A percentile compares a stretch with the other conserved stretches of the same genome.
Evolutionary conservation across 768 basidiomycete genomes (phyloP).

Genomic region (Hericium coralloides): DNA sequence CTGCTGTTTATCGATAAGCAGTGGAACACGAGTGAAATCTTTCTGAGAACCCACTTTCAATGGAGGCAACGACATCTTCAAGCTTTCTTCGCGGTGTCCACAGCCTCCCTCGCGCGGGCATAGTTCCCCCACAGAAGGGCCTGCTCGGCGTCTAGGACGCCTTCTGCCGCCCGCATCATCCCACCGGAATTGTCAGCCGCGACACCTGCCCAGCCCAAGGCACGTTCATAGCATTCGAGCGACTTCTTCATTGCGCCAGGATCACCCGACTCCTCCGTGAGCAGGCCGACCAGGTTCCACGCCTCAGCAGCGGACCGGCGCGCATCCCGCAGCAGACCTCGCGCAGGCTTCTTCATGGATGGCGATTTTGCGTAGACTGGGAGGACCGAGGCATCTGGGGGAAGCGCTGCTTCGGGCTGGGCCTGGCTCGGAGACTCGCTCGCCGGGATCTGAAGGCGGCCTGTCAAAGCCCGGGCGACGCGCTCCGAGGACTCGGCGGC

Average conservation of each 20-base stretch:
- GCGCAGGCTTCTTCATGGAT: constrained; percentile 46
- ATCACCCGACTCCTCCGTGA: constrained; percentile 38
- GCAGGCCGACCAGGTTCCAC: constrained; percentile 64
- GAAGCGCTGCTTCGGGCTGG: neutral
- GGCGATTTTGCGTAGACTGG: constrained; percentile 36
- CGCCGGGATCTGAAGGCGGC: constrained; percentile 32
- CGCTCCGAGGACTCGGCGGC: constrained; percentile 65
- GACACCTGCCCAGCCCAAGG: constrained; percentile 58
- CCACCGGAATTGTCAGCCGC: constrained; percentile 27
- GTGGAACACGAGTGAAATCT: no score
- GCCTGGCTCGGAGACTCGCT: constrained; percentile 24
- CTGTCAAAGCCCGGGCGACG: constrained; percentile 46
- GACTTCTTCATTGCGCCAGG: constrained; percentile 30
- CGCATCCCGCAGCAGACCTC: constrained; percentile 55
- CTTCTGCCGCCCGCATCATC: constrained; percentile 37
- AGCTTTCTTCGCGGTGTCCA: neutral
- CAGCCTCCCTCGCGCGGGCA: constrained; percentile 27
- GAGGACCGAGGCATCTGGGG: constrained; percentile 20
- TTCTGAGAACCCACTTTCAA: no score
- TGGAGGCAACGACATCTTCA: no score
- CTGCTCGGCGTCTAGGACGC: constrained; percentile 54
- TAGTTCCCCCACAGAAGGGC: constrained; percentile 52
- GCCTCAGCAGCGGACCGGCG: constrained; percentile 64
- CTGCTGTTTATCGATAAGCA: no score
- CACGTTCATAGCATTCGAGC: constrained; percentile 58